Evolutionary conservation across 2,329 filamentous ascomycete genomes (phyloP).

Genomic region (Neonectria punicea): DNA sequence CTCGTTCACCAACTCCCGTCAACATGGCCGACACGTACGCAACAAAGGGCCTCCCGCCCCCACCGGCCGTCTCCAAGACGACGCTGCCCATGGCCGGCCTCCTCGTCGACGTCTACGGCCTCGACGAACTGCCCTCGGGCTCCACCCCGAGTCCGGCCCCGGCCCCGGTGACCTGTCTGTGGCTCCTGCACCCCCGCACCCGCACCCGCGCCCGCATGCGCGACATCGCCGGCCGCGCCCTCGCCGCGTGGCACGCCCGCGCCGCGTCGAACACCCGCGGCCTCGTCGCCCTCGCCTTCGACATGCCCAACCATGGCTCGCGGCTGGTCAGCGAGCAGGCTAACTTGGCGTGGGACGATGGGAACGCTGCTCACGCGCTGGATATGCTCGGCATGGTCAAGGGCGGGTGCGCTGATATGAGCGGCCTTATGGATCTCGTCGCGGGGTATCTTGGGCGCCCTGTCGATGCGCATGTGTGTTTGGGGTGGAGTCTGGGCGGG

Average conservation of each 20-base stretch:
- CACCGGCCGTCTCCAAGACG: constrained; percentile 68
- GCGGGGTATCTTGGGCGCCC: constrained; percentile 71
- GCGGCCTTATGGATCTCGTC: constrained; percentile 79
- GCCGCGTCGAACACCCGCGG: constrained; percentile 56
- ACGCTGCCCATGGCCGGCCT: constrained; percentile 82
- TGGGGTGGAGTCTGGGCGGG: constrained; percentile 88
- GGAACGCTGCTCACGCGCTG: constrained; percentile 83
- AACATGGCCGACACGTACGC: constrained; percentile 44
- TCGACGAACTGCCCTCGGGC: constrained; percentile 73
- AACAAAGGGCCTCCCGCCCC: constrained; percentile 51
- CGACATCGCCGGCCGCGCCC: constrained; percentile 73
- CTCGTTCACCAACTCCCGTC: constrained; percentile 2
- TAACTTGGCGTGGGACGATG: constrained; percentile 82
- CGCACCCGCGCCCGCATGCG: constrained; percentile 79
- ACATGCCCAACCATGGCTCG: constrained; percentile 92
- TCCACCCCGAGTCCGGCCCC: constrained; percentile 4
- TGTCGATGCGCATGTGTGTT: constrained; percentile 74
- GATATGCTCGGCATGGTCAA: constrained; percentile 89
- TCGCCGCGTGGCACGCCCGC: constrained; percentile 73
- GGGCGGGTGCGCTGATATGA: constrained; percentile 79
- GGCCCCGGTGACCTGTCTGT: constrained; percentile 78
- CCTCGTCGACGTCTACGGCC: constrained; percentile 81
- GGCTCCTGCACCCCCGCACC: constrained; percentile 87
- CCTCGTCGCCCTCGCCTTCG: constrained; percentile 85
- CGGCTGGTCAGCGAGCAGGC: constrained; percentile 72